Evolutionary conservation across 2,329 filamentous ascomycete genomes (phyloP).

Genomic region (Microcyclospora pomicola): DNA sequence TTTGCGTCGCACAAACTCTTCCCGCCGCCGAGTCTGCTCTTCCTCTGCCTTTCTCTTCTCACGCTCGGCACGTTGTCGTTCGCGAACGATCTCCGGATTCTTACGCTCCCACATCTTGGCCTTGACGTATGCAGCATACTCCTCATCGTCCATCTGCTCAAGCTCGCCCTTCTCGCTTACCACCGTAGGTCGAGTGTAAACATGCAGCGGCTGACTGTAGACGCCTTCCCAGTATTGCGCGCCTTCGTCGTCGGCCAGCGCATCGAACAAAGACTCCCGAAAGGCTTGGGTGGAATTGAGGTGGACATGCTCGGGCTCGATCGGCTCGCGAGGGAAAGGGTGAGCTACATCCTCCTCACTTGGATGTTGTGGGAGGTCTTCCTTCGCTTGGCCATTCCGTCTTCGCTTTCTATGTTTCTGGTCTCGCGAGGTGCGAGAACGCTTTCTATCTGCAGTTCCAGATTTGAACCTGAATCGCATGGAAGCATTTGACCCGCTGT

Average conservation of each 20-base stretch:
- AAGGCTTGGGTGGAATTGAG: slow-evolving; percentile 66
- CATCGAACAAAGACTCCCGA: slow-evolving; percentile 88
- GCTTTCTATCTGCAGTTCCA: slow-evolving; percentile 10
- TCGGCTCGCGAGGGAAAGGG: slow-evolving; percentile 21
- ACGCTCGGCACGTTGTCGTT: slow-evolving; percentile 49
- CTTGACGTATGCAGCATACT: slow-evolving; percentile 77
- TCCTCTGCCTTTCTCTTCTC: slow-evolving; percentile 36
- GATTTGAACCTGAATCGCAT: slow-evolving; percentile 20
- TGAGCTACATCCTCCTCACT: slow-evolving; percentile 11
- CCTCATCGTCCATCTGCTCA: slow-evolving; percentile 81
- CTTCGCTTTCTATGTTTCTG: slow-evolving; percentile 2
- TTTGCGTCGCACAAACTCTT: slow-evolving; percentile 30
- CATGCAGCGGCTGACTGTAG: slow-evolving; percentile 90
- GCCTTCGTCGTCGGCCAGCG: slow-evolving; percentile 91
- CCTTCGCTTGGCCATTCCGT: slow-evolving; percentile 5
- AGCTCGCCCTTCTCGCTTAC: slow-evolving; percentile 43
- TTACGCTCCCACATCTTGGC: slow-evolving; percentile 92
- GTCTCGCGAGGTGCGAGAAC: slow-evolving; percentile 11
- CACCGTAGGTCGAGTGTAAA: slow-evolving; percentile 55
- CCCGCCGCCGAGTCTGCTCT: slow-evolving; percentile 17
- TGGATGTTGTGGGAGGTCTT: slow-evolving; percentile 2
- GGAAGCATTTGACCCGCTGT: slow-evolving; percentile 2
- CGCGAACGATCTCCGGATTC: slow-evolving; percentile 68
- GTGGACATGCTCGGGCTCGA: slow-evolving; percentile 8
- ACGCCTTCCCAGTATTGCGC: slow-evolving; percentile 89